Evolutionary conservation across 371 early-diverging fungal species (phyloP), one percentile per base, ranked within the genome.

Genomic region (Lichtheimia hyalospora): DNA sequence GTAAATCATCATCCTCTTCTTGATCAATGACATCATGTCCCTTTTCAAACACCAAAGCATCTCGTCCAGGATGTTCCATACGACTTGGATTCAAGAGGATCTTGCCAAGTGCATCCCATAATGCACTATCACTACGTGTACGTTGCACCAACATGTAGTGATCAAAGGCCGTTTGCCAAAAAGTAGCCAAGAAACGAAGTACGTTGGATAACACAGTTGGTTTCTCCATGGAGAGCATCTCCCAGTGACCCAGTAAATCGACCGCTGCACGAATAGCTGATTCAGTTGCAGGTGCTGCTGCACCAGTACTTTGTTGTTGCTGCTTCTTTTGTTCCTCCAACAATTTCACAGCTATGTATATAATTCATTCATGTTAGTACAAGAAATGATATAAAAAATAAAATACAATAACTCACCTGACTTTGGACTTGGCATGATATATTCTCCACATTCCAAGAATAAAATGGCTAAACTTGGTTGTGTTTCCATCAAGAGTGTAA

Each of bases 251-350:
- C 7, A 79, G 49, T 4, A 73, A 39, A 50, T 72, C 75, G 13
- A 67, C 55, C 13, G 80, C 77, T 4, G 71, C 75, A 49, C 75
- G 68, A 5, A 73, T 63, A 13, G 80, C 80, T 23, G 79, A 75
- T 18, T 70, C 73, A 1, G 65, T 60, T n/a, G 57, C 46, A 27
- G 16, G 58, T 51, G 50, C 28, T 8, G 13, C 16, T 20, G 39
- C 24, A 12, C 23, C 60, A 3, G 28, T 54, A 21, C 16, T 46
- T 5, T 21, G n/a, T 5, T n/a, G 18, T 4, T 71, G 72, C 2
- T 72, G 74, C 42, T 77, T 75, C 49, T 85, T 83, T 57, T 90
- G 87, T 21, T 84, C 86, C 63, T 76, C 61, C 52, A 88, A 74
- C 23, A 88, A 63, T 54, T 80, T 80, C 48, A 65, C 64, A 6